These are phyloP conservation scores for Neofusicoccum parvum DNA, from an alignment of 2,329 filamentous ascomycete species.

Conservation along the genomic window DNA sequence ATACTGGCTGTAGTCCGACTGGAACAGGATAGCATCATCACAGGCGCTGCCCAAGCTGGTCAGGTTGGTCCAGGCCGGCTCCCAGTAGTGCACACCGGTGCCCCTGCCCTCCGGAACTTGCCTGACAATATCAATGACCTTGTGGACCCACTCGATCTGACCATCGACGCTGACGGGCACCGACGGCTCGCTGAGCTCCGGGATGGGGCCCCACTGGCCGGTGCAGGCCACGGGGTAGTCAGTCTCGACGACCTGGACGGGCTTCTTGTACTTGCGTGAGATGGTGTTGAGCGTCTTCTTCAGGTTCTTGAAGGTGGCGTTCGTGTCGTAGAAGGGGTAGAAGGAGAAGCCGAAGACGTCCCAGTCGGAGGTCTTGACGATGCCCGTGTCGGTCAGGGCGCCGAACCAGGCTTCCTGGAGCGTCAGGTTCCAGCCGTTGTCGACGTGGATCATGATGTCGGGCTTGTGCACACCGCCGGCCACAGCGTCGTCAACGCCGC, in stretches of 20 bases:
- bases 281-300: slow-evolving; percentile 60
- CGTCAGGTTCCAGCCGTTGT: slow-evolving; percentile 72
- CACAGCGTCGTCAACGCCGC: slow-evolving; percentile 65
- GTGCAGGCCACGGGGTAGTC: slow-evolving; percentile 69
- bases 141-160: slow-evolving; percentile 63
- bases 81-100: slow-evolving; percentile 71
- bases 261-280: slow-evolving; percentile 64
- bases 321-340: slow-evolving; percentile 69
- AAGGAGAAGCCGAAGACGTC: slow-evolving; percentile 74
- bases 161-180: slow-evolving; percentile 65
- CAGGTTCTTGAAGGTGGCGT: slow-evolving; percentile 61
- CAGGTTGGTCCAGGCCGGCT: slow-evolving; percentile 71
- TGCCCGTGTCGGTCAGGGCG: slow-evolving; percentile 55
- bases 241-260: slow-evolving; percentile 68
- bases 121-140: slow-evolving; percentile 60
- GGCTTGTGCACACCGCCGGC: slow-evolving; percentile 54
- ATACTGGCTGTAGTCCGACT: slow-evolving; percentile 65
- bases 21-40: slow-evolving; percentile 37
- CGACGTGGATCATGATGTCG: slow-evolving; percentile 73
- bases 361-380: slow-evolving; percentile 58
- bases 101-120: slow-evolving; percentile 53
- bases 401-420: slow-evolving; percentile 62
- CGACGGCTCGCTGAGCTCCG: slow-evolving; percentile 59
- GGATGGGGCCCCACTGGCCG: slow-evolving; percentile 43
- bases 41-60: slow-evolving; percentile 58